Evolutionary conservation across 2,329 filamentous ascomycete genomes (phyloP).

Genomic region (Exserohilum rostratum): DNA sequence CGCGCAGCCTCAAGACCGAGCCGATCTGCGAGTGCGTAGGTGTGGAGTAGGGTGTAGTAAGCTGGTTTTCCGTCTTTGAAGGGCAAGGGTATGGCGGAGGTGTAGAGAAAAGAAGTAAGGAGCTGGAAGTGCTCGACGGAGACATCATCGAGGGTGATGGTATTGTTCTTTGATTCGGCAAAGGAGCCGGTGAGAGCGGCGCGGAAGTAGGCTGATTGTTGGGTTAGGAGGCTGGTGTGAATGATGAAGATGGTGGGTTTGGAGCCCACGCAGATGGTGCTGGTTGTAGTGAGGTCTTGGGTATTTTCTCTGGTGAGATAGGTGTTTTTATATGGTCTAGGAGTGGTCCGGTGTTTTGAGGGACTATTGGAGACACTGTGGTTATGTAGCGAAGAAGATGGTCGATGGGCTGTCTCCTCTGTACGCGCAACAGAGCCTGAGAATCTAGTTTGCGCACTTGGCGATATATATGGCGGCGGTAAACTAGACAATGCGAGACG

Average conservation of each 20-base stretch:
- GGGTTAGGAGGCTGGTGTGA: conserved; percentile 56
- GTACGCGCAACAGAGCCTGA: too few relatives aligned
- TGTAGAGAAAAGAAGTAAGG: conserved; percentile 59
- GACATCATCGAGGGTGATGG: conserved; percentile 53
- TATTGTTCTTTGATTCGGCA: conserved; percentile 52
- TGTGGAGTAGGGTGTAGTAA: conserved; percentile 57
- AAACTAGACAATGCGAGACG: too few relatives aligned
- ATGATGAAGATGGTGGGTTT: conserved; percentile 51
- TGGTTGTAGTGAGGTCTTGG: conserved; percentile 48
- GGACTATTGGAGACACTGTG: background rate
- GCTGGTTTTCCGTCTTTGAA: conserved; percentile 56
- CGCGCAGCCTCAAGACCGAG: conserved; percentile 54
- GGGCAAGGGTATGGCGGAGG: conserved; percentile 47
- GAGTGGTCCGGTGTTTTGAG: background rate
- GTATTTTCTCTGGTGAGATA: conserved; percentile 45
- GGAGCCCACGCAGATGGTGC: conserved; percentile 49
- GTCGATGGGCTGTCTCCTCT: too few relatives aligned
- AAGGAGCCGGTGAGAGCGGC: conserved; percentile 57
- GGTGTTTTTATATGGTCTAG: background rate
- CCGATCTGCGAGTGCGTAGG: conserved; percentile 55
- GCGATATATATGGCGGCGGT: too few relatives aligned
- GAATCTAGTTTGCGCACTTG: too few relatives aligned
- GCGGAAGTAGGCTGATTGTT: conserved; percentile 58
- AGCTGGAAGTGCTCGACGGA: conserved; percentile 56
- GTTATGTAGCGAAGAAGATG: too few relatives aligned